Conservation (phyloP, 2,329 filamentous ascomycete species). For the Trichoderma sp. region DNA sequence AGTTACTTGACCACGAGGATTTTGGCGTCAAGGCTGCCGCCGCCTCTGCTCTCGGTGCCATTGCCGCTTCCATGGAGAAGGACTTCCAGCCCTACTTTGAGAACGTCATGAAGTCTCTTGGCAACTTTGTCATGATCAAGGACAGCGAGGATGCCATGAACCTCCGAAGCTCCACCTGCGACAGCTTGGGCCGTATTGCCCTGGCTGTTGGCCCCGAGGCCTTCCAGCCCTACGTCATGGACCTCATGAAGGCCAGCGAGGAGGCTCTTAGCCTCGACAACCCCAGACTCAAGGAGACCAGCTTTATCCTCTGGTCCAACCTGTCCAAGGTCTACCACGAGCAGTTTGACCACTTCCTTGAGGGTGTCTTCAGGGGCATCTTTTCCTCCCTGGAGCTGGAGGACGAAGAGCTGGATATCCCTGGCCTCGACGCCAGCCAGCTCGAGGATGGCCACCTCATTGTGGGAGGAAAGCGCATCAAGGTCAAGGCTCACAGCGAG, state of each 20-base stretch:
- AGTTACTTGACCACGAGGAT: constrained; percentile 79
- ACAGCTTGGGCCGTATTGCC: constrained; percentile 91
- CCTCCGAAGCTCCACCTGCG: constrained; percentile 83
- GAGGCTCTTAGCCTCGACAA: constrained; percentile 87
- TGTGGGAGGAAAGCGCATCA: constrained; percentile 80
- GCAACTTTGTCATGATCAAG: constrained; percentile 80
- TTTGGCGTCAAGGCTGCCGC: constrained; percentile 87
- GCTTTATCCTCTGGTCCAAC: constrained; percentile 94
- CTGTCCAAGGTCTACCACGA: constrained; percentile 92
- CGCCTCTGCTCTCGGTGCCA: constrained; percentile 84
- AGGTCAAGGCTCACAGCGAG: constrained; percentile 62
- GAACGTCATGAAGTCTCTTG: constrained; percentile 84
- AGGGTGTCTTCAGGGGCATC: constrained; percentile 74
- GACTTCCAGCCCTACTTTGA: constrained; percentile 90
- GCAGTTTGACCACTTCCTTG: constrained; percentile 74
- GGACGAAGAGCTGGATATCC: constrained; percentile 81
- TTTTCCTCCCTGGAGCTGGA: constrained; percentile 84
- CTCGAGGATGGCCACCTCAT: constrained; percentile 75
- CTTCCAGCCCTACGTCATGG: constrained; percentile 88
- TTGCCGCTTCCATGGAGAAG: constrained; percentile 79
- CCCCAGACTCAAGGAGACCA: constrained; percentile 88
- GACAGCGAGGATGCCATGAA: constrained; percentile 87
- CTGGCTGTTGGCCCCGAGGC: constrained; percentile 78
- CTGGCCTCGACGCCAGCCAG: constrained; percentile 54
- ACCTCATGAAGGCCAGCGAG: constrained; percentile 88